phyloP scores from a whole-genome alignment of 2,329 filamentous ascomycete species.

The Clonostachys chloroleuca region DNA sequence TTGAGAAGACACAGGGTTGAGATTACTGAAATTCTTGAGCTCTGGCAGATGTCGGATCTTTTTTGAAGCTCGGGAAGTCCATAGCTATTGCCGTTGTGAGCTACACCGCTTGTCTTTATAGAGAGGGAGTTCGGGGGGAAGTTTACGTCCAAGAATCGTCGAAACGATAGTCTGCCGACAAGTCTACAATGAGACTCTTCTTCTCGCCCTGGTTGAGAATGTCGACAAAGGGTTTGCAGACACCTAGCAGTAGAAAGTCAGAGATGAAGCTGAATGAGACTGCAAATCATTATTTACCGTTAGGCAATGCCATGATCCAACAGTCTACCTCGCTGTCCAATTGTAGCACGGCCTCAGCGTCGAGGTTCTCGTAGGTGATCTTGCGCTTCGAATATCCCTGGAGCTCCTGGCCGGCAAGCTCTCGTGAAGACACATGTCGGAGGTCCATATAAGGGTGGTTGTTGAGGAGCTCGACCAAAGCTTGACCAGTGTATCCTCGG shows the following conservation, averaged over 20 bases:
- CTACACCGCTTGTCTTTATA: too few relatives aligned
- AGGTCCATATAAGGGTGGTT: slow-evolving; percentile 87
- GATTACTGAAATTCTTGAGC: slow-evolving; percentile 65
- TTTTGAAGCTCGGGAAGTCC: slow-evolving; percentile 82
- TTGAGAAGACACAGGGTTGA: too few relatives aligned
- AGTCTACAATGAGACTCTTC: slow-evolving; percentile 78
- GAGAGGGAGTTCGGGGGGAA: too few relatives aligned
- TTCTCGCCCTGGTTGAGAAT: slow-evolving; percentile 68
- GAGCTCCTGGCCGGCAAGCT: slow-evolving; percentile 81
- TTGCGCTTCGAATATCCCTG: slow-evolving; percentile 88
- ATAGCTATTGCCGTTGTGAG: slow-evolving; percentile 49
- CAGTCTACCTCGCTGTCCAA: slow-evolving; percentile 88
- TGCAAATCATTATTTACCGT: slow-evolving; percentile 41
- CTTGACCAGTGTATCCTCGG: slow-evolving; percentile 90
- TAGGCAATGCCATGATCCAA: slow-evolving; percentile 97
- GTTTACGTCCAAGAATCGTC: slow-evolving; percentile 43
- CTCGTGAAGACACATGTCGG: slow-evolving; percentile 86
- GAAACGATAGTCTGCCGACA: slow-evolving; percentile 96
- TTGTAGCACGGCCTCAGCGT: slow-evolving; percentile 76
- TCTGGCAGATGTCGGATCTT: slow-evolving; percentile 69
- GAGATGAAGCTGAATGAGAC: too few relatives aligned
- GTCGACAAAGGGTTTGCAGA: slow-evolving; percentile 91
- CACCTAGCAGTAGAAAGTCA: slow-evolving; percentile 19
- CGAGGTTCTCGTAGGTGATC: slow-evolving; percentile 88
- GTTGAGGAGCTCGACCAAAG: slow-evolving; percentile 82